These are phyloP conservation scores for Trematosphaeria pertusa DNA, from an alignment of 2,329 filamentous ascomycete genomes.

Conservation along the genomic window DNA sequence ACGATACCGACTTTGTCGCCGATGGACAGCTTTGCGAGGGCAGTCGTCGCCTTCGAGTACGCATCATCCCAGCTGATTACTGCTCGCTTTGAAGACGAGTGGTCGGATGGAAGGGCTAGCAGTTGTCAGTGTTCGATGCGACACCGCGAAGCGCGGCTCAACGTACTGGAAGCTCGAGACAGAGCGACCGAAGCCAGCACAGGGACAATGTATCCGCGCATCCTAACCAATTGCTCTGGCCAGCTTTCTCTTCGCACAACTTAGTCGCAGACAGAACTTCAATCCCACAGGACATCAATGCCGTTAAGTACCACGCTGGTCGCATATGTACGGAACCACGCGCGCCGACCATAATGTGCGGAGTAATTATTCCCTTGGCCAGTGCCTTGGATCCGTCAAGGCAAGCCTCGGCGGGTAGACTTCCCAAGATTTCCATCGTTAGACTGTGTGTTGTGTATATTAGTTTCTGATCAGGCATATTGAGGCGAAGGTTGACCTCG, in stretches of 20 bases:
- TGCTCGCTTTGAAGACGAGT: slow-evolving; percentile 28
- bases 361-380: slow-evolving; percentile 32
- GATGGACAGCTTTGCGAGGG: slow-evolving; percentile 48
- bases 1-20: slow-evolving; percentile 51
- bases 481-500: slow-evolving; percentile 28
- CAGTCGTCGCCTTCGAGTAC: slow-evolving; percentile 48
- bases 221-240: slow-evolving; percentile 18
- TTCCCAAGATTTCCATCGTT: slow-evolving; percentile 6
- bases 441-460: slow-evolving; percentile 30
- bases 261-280: slow-evolving; percentile 6
- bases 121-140: slow-evolving; percentile 12
- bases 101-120: slow-evolving; percentile 29
- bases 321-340: slow-evolving; percentile 15
- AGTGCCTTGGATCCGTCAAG: slow-evolving; percentile 12
- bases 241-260: slow-evolving; percentile 1
- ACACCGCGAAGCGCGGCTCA: neutral
- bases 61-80: slow-evolving; percentile 47
- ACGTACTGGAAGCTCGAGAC: slow-evolving; percentile 29
- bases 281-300: slow-evolving; percentile 8
- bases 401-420: slow-evolving; percentile 9
- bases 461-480: slow-evolving; percentile 29
- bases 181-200: slow-evolving; percentile 31
- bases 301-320: slow-evolving; percentile 30
- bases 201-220: slow-evolving; percentile 34
- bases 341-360: slow-evolving; percentile 13